Evolutionary conservation across 2,329 filamentous ascomycete species (phyloP).

Genomic region (Tolypocladium inflatum): DNA sequence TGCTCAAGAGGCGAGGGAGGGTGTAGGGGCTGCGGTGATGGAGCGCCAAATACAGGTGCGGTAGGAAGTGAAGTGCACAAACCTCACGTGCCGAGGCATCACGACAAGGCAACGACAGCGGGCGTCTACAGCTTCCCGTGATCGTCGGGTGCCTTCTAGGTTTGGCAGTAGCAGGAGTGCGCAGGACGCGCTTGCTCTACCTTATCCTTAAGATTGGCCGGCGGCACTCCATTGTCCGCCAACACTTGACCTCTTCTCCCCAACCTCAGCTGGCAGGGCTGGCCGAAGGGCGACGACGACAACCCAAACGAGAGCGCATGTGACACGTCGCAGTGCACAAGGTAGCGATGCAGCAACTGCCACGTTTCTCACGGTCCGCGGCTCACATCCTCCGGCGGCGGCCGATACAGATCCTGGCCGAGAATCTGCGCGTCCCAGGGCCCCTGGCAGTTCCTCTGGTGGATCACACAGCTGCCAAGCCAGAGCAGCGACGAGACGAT

Average conservation of each 20-base stretch:
- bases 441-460: not conserved
- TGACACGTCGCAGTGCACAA: not conserved
- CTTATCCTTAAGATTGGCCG: not conserved
- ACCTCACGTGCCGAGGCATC: not conserved
- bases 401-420: not conserved
- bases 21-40: not conserved
- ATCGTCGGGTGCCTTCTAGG: not conserved
- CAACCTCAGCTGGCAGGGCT: not conserved
- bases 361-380: not conserved
- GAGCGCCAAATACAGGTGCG: too few species aligned
- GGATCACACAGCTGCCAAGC: not conserved
- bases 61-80: not conserved
- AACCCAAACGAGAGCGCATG: not conserved
- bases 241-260: not conserved
- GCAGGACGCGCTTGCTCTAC: not conserved
- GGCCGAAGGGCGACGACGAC: not conserved
- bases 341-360: not conserved
- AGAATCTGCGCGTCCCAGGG: not conserved
- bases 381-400: not conserved
- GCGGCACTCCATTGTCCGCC: not conserved
- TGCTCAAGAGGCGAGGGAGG: not conserved
- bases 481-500: not conserved
- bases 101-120: not conserved
- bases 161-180: not conserved
- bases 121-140: not conserved